phyloP scores from a whole-genome alignment of 1,284 basidiomycete species.

The Heliocybe sulcata region DNA sequence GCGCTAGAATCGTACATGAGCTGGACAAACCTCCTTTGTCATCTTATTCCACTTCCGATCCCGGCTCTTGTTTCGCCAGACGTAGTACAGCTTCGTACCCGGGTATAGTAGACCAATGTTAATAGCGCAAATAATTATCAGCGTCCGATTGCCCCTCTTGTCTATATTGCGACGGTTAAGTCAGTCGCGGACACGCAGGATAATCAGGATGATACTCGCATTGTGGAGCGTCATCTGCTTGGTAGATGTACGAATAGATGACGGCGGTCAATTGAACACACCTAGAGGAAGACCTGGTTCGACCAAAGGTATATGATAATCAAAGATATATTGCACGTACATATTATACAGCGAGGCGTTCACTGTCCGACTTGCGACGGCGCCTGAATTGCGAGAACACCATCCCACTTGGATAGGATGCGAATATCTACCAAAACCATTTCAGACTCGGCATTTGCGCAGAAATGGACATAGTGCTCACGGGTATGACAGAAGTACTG shows the following conservation, averaged over 20 bases:
- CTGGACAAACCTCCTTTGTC: slow-evolving; percentile 37
- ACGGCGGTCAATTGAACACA: slow-evolving; percentile 42
- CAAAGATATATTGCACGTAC: slow-evolving; percentile 25
- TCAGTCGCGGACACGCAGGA: not conserved
- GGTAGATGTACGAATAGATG: slow-evolving; percentile 32
- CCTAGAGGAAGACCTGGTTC: not conserved
- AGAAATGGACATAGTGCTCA: slow-evolving; percentile 19
- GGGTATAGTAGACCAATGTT: slow-evolving; percentile 40
- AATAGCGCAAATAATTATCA: slow-evolving; percentile 26
- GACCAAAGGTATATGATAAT: too few species aligned
- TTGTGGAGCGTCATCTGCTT: slow-evolving; percentile 31
- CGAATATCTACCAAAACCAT: slow-evolving; percentile 37
- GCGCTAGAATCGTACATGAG: not conserved
- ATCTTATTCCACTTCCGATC: slow-evolving; percentile 45
- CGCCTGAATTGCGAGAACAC: not conserved
- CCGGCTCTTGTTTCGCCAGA: slow-evolving; percentile 39
- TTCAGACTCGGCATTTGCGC: slow-evolving; percentile 55
- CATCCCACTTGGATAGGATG: slow-evolving; percentile 1
- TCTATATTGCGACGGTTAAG: slow-evolving; percentile 19
- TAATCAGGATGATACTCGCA: slow-evolving; percentile 25
- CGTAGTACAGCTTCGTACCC: slow-evolving; percentile 48
- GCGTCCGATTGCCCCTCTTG: slow-evolving; percentile 28
- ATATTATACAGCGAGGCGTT: slow-evolving; percentile 57
- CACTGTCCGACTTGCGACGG: slow-evolving; percentile 31
- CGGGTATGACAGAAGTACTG: not conserved